Percentiles rank a stretch among this genome's conserved stretches.
Conservation (phyloP, 2,329 filamentous ascomycete species). For the Colletotrichum acutatum region DNA sequence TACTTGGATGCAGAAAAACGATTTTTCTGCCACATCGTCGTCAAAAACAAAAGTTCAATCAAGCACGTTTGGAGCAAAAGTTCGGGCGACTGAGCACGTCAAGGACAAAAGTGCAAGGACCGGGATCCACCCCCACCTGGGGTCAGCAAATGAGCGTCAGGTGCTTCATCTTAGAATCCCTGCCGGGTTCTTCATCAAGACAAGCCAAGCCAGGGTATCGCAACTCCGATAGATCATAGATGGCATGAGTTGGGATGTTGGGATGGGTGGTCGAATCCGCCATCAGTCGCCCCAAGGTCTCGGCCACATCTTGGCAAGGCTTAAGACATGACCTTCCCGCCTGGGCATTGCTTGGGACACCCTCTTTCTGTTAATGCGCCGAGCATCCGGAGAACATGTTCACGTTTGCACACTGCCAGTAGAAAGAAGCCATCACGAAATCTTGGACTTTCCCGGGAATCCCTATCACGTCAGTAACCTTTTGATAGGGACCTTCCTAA, state of each 20-base stretch:
- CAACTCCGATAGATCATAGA: background rate
- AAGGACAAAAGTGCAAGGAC: conserved; percentile 37
- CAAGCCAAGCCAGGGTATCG: background rate
- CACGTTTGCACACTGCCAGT: background rate
- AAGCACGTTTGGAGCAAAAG: conserved; percentile 44
- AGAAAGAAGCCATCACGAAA: background rate
- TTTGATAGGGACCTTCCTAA: conserved; percentile 15
- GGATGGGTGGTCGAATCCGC: conserved; percentile 21
- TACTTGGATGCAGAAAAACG: background rate
- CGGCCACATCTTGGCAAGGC: conserved; percentile 16
- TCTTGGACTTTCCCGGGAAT: background rate
- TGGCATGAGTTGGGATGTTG: background rate
- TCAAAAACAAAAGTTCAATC: conserved; percentile 45
- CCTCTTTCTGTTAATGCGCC: background rate
- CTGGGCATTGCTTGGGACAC: conserved; percentile 22
- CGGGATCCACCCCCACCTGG: background rate
- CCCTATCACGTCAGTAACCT: conserved; percentile 2
- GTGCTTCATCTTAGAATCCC: background rate
- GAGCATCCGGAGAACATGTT: background rate
- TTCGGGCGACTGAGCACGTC: conserved; percentile 34
- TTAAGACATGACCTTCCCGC: conserved; percentile 16
- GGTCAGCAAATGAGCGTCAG: background rate
- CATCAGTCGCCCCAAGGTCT: background rate
- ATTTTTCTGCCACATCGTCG: conserved; percentile 3
- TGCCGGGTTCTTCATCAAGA: background rate